Base-by-base conservation (phyloP, 202 grass and related monocot species). In the Digitaria exilis region DNA sequence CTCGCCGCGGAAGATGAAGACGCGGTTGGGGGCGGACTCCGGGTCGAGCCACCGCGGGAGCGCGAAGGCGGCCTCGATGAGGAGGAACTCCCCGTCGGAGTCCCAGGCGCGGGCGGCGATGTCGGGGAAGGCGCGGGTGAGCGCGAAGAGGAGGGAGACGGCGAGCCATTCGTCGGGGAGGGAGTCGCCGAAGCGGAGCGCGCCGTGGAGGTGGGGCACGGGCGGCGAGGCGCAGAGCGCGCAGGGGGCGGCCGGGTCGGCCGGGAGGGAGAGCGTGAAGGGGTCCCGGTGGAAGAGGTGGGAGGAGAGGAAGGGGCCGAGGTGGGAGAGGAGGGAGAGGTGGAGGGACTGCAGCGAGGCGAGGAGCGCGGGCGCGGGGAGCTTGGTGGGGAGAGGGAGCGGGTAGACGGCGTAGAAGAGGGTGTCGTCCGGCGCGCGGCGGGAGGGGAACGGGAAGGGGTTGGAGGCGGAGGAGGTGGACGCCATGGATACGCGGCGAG, bases 21-120 rank as follows among this genome's bases (percentile, higher is more conserved):
- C 91, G 28, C 96, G 89, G 42, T 98, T 98, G 46, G 73, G 59
- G 55, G 89, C 84, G 28, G 87, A 89, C 4, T 98, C 93, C 1
- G 93, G 93, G 42, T 93, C 83, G 66, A 98, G 83, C 96, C 96
- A 94, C 3, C 85, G 85, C 5, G 93, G 91, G 9, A 98, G 86
- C 26, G 85, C 54, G 80, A 96, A 98, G 60, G 93, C 93, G 9
- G 91, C 89, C 76, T 98, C 93, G 52, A 98, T 98, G 83, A 98
- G 93, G 83, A 98, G 96, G 81, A 98, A 98, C 49, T 98, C 96
- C 1, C 96, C 96, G 17, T 98, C 96, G 9, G 93, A 95, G 73
- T 98, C 96, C 96, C 93, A 98, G 0, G 89, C 77, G 74, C 89
- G 89, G 44, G 84, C 86, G 17, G 78, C 84, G 31, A 87, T 2